Percentiles rank a stretch among this genome's conserved stretches.
phyloP scores from a whole-genome alignment of 2,329 filamentous ascomycete species.

The Lanzia echinophila region DNA sequence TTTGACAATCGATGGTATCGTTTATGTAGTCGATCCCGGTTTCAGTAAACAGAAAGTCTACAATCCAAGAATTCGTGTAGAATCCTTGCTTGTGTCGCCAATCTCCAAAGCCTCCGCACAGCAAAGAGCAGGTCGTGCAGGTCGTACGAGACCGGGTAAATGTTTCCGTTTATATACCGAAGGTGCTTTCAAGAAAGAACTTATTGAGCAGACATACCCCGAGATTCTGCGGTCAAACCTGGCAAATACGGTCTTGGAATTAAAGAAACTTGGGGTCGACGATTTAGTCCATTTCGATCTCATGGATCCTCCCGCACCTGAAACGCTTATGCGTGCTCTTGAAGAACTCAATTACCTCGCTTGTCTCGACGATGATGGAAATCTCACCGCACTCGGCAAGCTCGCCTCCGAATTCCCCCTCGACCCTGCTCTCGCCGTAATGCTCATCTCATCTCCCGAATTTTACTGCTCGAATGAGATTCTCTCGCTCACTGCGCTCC shows the following conservation, averaged over 20 bases:
- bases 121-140: constrained; percentile 96
- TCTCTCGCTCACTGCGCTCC: constrained; percentile 83
- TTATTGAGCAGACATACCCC: constrained; percentile 95
- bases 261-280: constrained; percentile 94
- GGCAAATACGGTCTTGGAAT: constrained; percentile 86
- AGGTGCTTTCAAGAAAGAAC: constrained; percentile 90
- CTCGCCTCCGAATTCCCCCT: constrained; percentile 93
- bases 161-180: constrained; percentile 98
- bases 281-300: constrained; percentile 97
- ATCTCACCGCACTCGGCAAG: constrained; percentile 77
- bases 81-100: constrained; percentile 93
- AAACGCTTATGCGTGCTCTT: constrained; percentile 95
- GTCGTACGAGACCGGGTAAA: constrained; percentile 96
- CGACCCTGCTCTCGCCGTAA: constrained; percentile 88
- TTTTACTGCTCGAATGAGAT: constrained; percentile 99
- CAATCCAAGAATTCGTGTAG: constrained; percentile 92
- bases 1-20: constrained; percentile 96
- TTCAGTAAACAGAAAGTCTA: constrained; percentile 99
- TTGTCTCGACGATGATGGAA: constrained; percentile 92
- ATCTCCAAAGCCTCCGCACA: constrained; percentile 97
- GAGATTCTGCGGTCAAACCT: constrained; percentile 94
- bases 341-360: constrained; percentile 97
- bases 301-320: constrained; percentile 96
- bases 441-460: constrained; percentile 95
- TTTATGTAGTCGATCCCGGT: constrained; percentile 97